Evolutionary conservation across 202 grass and related monocot genomes (phyloP), one percentile per base, ranked within the genome.

Genomic region (Setaria viridis): DNA sequence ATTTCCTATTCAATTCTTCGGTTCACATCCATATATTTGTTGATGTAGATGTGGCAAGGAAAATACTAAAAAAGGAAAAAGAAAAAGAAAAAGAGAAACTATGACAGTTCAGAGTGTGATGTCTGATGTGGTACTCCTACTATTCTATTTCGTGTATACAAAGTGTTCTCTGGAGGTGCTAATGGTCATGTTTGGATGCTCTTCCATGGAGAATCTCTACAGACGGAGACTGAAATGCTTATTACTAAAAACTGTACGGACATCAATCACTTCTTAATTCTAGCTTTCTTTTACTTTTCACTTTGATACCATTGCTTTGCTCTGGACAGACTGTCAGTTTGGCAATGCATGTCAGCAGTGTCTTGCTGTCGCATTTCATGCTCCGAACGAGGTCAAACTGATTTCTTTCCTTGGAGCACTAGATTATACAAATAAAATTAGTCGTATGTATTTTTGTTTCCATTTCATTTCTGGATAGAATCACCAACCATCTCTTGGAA

Each of bases 171-270:
- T 43, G 13, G 30, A 78, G 4, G 71, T 74, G 48, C 59, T 62
- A 11, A 37, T 74, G 50, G 15, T 33, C 25, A 82, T 49, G 39
- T 33, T 48, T 32, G 41, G 78, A 90, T 72, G 74, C 51, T 46
- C 48, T 74, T 74, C 60, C 4, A 69, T 15, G 34, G 42, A 80
- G 51, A 79, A 87, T 90, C 67, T 90, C 50, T 16, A 30, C 68
- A 70, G 84, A 87, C 80, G 12, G 76, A 74, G 84, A 87, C 67
- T 59, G 67, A 86, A 82, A 73, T 73, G 20, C 49, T 66, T 66
- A 60, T 45, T 16, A 48, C 70, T 21, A 25, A 16, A 16, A 77
- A 15, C 1, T 13, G n/a, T 79, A 73, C 34, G 51, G 62, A 19
- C 2, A 39, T 11, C 12, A 67, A 43, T 73, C 54, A 21, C 9